These are phyloP conservation scores for Aquilaria malaccensis DNA, from an alignment of 345 rosid genomes.

Conservation along the genomic window DNA sequence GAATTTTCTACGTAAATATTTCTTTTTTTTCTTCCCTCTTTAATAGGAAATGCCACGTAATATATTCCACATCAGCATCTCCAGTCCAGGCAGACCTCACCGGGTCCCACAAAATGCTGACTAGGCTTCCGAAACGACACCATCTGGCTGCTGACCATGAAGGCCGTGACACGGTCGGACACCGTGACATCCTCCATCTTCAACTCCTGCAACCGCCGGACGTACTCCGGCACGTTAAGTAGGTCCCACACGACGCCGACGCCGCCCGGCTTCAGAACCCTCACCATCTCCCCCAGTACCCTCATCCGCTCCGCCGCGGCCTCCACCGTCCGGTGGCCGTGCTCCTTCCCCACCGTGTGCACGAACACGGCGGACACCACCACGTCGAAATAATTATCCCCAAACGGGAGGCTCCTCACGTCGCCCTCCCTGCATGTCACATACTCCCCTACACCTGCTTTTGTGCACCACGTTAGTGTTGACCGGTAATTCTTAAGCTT, in stretches of 20 bases:
- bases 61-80: slow-evolving; percentile 34
- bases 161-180: slow-evolving; percentile 83
- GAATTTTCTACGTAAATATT: neutral
- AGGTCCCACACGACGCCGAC: slow-evolving; percentile 84
- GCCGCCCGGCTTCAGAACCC: slow-evolving; percentile 85
- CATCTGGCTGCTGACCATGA: slow-evolving; percentile 90
- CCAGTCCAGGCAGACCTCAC: slow-evolving; percentile 74
- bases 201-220: slow-evolving; percentile 67
- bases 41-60: neutral
- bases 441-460: slow-evolving; percentile 81
- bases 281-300: slow-evolving; percentile 75
- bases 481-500: too few relatives aligned
- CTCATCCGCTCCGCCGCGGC: slow-evolving; percentile 87
- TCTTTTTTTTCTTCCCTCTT: neutral
- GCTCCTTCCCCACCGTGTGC: slow-evolving; percentile 80
- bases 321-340: slow-evolving; percentile 80
- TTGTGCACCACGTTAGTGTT: neutral
- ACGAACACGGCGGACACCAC: slow-evolving; percentile 85
- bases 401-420: slow-evolving; percentile 74
- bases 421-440: slow-evolving; percentile 93
- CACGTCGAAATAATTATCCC: slow-evolving; percentile 84
- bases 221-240: slow-evolving; percentile 75
- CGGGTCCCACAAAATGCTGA: slow-evolving; percentile 47
- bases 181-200: slow-evolving; percentile 84
- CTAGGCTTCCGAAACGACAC: slow-evolving; percentile 76